These are phyloP conservation scores for Raphidocelis subcapitata DNA, from an alignment of 139 green algal genomes.

Conservation along the genomic window DNA sequence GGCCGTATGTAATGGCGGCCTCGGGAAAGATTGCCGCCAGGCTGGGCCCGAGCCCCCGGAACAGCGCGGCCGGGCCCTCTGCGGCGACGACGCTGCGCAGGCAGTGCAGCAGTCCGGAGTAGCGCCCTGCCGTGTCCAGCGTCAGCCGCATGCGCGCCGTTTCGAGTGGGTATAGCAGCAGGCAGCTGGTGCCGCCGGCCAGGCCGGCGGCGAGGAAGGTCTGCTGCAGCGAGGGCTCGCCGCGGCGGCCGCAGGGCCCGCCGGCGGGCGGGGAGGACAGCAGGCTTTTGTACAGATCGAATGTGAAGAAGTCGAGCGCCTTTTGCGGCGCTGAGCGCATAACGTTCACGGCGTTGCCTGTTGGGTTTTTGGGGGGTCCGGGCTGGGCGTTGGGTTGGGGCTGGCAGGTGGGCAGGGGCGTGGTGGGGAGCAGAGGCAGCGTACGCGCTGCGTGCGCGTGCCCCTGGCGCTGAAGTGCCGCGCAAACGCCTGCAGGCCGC, in stretches of 20 bases:
- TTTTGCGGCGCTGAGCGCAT: constrained; percentile 70
- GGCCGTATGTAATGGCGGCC: constrained; percentile 82
- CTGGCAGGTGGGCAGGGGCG: too few species aligned
- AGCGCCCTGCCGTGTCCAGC: constrained; percentile 19
- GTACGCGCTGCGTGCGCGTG: too few species aligned
- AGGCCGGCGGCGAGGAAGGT: constrained; percentile 49
- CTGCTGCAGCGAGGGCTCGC: neutral
- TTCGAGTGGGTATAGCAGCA: constrained; percentile 82
- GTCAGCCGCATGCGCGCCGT: constrained; percentile 49
- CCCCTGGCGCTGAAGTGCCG: too few species aligned
- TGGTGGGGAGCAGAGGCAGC: too few species aligned
- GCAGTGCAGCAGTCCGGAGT: constrained; percentile 34
- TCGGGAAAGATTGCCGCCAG: constrained; percentile 80
- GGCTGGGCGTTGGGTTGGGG: too few species aligned
- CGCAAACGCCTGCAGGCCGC: too few species aligned
- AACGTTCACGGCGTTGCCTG: constrained; percentile 80
- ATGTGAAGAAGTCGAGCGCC: constrained; percentile 83
- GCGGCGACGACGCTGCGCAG: constrained; percentile 37
- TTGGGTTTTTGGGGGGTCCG: too few species aligned
- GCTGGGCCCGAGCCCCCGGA: constrained; percentile 63
- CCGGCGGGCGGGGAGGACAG: neutral
- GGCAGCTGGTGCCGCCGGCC: constrained; percentile 64
- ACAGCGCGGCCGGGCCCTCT: constrained; percentile 70
- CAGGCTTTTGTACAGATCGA: constrained; percentile 41
- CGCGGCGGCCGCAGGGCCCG: neutral